Evolutionary conservation across 75 land plant species (phyloP), one percentile per base, ranked within the genome.

Genomic region (Adiantum capillusveneris): DNA sequence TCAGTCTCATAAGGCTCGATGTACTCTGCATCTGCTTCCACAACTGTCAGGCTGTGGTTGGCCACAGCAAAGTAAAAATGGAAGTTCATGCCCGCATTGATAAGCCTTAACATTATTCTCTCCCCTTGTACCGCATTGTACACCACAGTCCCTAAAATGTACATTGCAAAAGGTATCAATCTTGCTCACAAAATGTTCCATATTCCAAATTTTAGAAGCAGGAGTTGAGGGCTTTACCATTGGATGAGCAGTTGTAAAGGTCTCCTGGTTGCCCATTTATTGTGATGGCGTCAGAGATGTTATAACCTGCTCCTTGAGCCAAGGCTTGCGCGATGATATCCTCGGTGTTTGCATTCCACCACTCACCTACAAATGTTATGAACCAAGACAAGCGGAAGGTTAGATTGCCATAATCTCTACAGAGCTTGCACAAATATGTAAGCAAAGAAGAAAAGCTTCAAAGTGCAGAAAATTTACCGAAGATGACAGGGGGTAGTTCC

Each of bases 201-300:
- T 34, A 5, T 34, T 34, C 37, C 9, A 9, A 9, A 34, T 9
- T 9, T 34, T 34, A n/a, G n/a, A n/a, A n/a, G n/a, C n/a, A n/a
- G n/a, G n/a, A n/a, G n/a, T n/a, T n/a, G n/a, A n/a, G n/a, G n/a
- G n/a, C n/a, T n/a, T 26, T 53, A 53, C 55, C 55, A 2, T 24
- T 6, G 25, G 29, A 11, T 22, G 55, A 84, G 61, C 88, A 81
- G 6, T 45, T 53, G 58, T 75, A 84, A 17, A 84, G 81, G 56
- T 73, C 74, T 11, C 88, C 88, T 7, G 84, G 87, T 58, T 77
- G 79, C 41, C 96, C 96, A 34, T 87, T 90, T 36, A 90, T 84
- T 37, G 84, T 87, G 50, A 84, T 84, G 41, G 88, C 87, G 37
- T 34, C 9, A 34, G 9, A 34, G 3, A 34, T 34, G 37, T 9